Evolutionary conservation across 2,329 filamentous ascomycete species (phyloP), one percentile per base, ranked within the genome.

Genomic region (Diaporthe ampelina): DNA sequence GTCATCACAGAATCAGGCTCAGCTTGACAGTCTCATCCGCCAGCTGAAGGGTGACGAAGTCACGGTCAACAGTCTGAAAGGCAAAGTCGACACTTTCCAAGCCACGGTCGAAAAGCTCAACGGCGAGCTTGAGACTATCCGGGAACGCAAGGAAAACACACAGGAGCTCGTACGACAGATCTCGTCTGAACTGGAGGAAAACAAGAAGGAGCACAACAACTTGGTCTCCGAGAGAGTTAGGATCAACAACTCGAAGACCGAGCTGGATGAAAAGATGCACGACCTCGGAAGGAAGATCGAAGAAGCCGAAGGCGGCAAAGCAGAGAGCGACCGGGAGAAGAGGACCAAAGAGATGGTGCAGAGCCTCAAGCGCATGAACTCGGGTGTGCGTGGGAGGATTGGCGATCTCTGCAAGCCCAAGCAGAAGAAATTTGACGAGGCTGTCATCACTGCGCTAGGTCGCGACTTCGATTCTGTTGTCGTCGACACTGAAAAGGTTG

Each of bases 381-480:
- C 95, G 1, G 96, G 96, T 61, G 96, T 99, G 58, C 94, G 94
- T 78, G 97, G 97, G 26, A 92, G 96, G 59, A 91, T 98, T 59
- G 94, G 95, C 76, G 95, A 98, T 77, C 90, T 99, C 56, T 98
- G 97, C 85, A 95, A 94, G 77, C 96, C 97, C 1, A 98, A 98
- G 83, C 95, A 98, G 85, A 98, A 97, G 85, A 98, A 98, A 82
- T 99, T 93, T 80, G 94, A 97, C 77, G 94, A 97, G 78, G 97
- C 97, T 59, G 94, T 99, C 76, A 95, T 94, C 79, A 97, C 95
- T 29, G 95, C 97, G 9, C 90, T 99, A 5, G 97, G 97, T 68
- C 92, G 94, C 72, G 94, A 98, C 80, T 98, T 98, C 81, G 96
- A 99, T 82, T 94, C 95, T 0, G 93, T 99, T 57, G 92, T 99